A percentile compares a stretch with the other conserved stretches of the same genome.
Conservation (phyloP, 441 rosid genomes). For the Mallotus japonicus region DNA sequence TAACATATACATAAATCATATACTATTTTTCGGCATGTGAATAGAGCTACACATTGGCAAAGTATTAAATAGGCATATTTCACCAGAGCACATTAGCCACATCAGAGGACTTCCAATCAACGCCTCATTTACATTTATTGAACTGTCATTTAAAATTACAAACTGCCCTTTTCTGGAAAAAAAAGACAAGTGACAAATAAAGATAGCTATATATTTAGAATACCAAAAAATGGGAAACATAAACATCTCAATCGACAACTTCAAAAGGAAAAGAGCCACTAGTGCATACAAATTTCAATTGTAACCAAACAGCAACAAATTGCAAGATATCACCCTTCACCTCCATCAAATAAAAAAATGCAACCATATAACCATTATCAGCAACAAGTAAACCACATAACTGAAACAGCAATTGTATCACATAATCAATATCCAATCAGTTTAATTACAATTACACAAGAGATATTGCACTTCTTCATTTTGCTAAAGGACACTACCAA, state of each 20-base stretch:
- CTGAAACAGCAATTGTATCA: background rate
- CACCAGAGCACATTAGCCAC: background rate
- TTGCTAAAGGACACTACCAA: background rate
- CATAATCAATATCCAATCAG: background rate
- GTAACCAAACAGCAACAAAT: background rate
- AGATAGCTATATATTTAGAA: background rate
- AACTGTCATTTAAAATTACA: background rate
- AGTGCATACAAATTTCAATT: background rate
- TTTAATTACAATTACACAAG: no score
- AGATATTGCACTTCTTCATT: no score
- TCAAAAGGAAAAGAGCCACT: background rate
- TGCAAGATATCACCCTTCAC: background rate
- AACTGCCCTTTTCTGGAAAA: background rate
- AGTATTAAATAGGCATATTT: background rate
- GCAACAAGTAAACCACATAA: background rate
- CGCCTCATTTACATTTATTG: background rate
- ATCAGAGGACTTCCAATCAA: background rate
- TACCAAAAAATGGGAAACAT: no score
- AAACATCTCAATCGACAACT: background rate
- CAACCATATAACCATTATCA: background rate
- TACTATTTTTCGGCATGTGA: no score
- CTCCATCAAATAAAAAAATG: background rate
- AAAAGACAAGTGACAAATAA: background rate
- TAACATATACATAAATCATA: background rate
- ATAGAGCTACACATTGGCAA: background rate